Conservation (phyloP, 441 rosid species). For the Hura crepitans region DNA sequence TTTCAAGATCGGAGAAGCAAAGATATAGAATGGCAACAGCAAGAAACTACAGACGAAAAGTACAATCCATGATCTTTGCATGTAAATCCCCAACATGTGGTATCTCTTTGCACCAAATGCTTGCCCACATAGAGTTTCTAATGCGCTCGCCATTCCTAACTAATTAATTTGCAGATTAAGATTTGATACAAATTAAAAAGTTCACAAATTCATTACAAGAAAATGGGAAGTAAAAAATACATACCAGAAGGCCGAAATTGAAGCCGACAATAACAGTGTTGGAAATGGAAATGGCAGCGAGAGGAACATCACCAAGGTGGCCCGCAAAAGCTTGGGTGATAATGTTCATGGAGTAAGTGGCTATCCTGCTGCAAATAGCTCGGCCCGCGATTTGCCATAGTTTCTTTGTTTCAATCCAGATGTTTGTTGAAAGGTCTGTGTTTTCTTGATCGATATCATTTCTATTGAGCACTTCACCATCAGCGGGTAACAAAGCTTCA, state of each 20-base stretch:
- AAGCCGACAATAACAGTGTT: conserved; percentile 74
- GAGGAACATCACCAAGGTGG: conserved; percentile 74
- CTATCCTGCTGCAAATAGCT: conserved; percentile 54
- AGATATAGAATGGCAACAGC: conserved; percentile 56
- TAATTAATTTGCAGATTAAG: conserved; percentile 9
- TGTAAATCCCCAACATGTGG: conserved; percentile 61
- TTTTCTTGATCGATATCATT: conserved; percentile 1
- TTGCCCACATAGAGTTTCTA: conserved; percentile 86
- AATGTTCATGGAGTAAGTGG: conserved; percentile 55
- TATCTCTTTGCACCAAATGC: conserved; percentile 70
- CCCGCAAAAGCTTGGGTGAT: conserved; percentile 78
- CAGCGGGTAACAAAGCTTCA: neutral
- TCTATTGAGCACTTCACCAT: neutral
- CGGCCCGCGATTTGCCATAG: conserved; percentile 78
- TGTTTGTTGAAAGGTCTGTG: conserved; percentile 17
- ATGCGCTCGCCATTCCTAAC: conserved; percentile 82
- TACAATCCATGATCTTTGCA: conserved; percentile 80
- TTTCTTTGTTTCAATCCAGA: conserved; percentile 64
- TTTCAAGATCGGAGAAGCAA: conserved; percentile 56
- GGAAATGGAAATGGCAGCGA: conserved; percentile 72
- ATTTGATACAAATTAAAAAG: neutral
- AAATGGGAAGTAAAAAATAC: too few species aligned
- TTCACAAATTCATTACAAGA: too few species aligned
- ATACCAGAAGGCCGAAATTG: conserved; percentile 73
- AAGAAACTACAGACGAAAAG: conserved; percentile 48